Base-by-base conservation (phyloP, 768 basidiomycete genomes). In the Mycena venus region DNA sequence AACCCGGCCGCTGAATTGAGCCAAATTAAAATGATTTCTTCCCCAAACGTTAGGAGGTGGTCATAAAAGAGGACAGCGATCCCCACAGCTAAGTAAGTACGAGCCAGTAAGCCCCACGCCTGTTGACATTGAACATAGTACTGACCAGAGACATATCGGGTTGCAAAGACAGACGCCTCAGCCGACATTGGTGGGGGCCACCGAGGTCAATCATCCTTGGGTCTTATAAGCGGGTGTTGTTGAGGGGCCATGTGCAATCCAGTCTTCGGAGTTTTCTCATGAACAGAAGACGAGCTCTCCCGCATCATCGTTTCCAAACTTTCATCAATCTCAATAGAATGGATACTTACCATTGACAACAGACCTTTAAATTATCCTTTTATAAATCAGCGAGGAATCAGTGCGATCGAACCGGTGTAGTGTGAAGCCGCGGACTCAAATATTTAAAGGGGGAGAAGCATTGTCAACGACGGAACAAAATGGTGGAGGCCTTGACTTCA, bases 1-100 rank as follows among this genome's bases (percentile, higher is more conserved):
- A 67, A 29, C 4, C 58, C 71, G 21, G 64, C 71, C 56, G 64
- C 55, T 9, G 55, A 17, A n/a, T 67, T 73, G 17, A 56, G 51
- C 71, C 71, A 73, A n/a, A 73, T 73, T 2, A 61, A 31, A 10
- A 14, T 10, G 27, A 67, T 21, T 55, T 73, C 71, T 2, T 61
- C 64, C 3, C 32, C 56, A 12, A 60, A 23, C 3, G 71, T 66
- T 2, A 67, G 17, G 4, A 36, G 6, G 38, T 72, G 71, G 56
- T 72, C 71, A 19, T 51, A 73, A 23, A 73, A 58, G 11, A 73
- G 56, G 1, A 29, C 38, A 23, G 63, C 19, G 23, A 59, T n/a
- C 32, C 62, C 71, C 11, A 72, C 63, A 49, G 71, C 71, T 66
- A 17, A 21, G 5, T 21, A 4, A 15, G 29, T 32, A 32, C n/a